Conservation (phyloP, 1,284 basidiomycete species). For the Sporisorium scitamineum region DNA sequence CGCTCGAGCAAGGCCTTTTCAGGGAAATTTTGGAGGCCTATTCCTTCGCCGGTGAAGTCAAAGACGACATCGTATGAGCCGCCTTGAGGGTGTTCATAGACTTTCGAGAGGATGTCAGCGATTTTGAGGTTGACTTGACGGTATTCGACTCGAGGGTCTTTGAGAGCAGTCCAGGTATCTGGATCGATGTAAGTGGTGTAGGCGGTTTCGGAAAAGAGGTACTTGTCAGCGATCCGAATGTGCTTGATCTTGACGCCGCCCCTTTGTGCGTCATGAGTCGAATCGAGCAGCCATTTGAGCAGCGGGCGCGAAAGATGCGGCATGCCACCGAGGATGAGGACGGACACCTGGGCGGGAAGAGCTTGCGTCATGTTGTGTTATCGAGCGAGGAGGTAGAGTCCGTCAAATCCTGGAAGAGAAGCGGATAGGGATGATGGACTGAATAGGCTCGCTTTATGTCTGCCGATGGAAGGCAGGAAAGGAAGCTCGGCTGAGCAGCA, state of each 20-base stretch:
- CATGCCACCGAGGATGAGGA: slow-evolving; percentile 57
- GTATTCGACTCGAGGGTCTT: slow-evolving; percentile 56
- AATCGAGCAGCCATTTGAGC: slow-evolving; percentile 42
- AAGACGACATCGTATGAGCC: slow-evolving; percentile 53
- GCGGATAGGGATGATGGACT: background rate
- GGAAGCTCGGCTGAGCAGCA: background rate
- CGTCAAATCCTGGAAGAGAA: background rate
- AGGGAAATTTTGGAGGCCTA: slow-evolving; percentile 29
- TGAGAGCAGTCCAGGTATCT: slow-evolving; percentile 31
- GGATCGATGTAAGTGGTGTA: slow-evolving; percentile 51
- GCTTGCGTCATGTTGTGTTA: slow-evolving; percentile 1
- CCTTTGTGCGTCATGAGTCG: slow-evolving; percentile 7
- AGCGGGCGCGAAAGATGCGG: slow-evolving; percentile 44
- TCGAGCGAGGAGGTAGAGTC: background rate
- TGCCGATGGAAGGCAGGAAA: slow-evolving; percentile 1
- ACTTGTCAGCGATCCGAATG: slow-evolving; percentile 59
- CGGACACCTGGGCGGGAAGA: slow-evolving; percentile 36
- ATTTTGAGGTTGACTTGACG: slow-evolving; percentile 54
- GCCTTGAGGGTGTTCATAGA: slow-evolving; percentile 37
- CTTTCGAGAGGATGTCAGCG: slow-evolving; percentile 19
- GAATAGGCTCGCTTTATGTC: background rate
- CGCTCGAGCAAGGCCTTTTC: slow-evolving; percentile 52
- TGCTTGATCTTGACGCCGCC: slow-evolving; percentile 25
- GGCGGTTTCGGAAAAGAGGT: slow-evolving; percentile 31
- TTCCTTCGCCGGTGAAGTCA: slow-evolving; percentile 59